These are phyloP conservation scores for Hypoxylon sp. DNA, from an alignment of 2,329 filamentous ascomycete species.

Conservation along the genomic window DNA sequence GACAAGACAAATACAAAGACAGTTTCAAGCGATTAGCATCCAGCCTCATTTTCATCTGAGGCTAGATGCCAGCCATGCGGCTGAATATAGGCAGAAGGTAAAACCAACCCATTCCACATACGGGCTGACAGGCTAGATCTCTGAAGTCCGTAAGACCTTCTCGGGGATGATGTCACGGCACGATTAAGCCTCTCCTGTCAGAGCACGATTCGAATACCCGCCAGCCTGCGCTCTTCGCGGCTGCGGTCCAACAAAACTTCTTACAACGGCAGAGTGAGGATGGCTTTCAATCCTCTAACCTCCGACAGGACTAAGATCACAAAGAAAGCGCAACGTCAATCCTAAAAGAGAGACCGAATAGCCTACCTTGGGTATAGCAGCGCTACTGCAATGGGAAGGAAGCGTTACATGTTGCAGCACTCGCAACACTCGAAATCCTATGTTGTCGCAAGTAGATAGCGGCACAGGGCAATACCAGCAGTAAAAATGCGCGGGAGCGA, in stretches of 20 bases:
- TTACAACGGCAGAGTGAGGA: background rate
- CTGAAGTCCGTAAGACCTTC: slow-evolving; percentile 2
- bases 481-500: slow-evolving; percentile 18
- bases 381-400: slow-evolving; percentile 1
- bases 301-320: slow-evolving; percentile 19
- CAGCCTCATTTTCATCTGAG: background rate
- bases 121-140: slow-evolving; percentile 18
- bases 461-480: slow-evolving; percentile 7
- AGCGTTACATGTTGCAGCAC: slow-evolving; percentile 6
- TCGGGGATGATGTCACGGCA: slow-evolving; percentile 16
- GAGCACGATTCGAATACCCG: background rate
- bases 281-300: slow-evolving; percentile 9
- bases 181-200: slow-evolving; percentile 18
- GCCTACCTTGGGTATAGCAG: slow-evolving; percentile 3
- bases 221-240: background rate
- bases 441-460: slow-evolving; percentile 18
- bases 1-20: slow-evolving; percentile 20
- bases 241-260: slow-evolving; percentile 9
- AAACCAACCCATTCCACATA: slow-evolving; percentile 29
- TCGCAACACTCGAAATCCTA: slow-evolving; percentile 15
- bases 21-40: slow-evolving; percentile 3
- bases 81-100: slow-evolving; percentile 16
- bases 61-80: slow-evolving; percentile 18
- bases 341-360: slow-evolving; percentile 9
- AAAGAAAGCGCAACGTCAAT: slow-evolving; percentile 1